Conservation (phyloP, 495 filamentous ascomycete species). For the Penicillium riverlandense region DNA sequence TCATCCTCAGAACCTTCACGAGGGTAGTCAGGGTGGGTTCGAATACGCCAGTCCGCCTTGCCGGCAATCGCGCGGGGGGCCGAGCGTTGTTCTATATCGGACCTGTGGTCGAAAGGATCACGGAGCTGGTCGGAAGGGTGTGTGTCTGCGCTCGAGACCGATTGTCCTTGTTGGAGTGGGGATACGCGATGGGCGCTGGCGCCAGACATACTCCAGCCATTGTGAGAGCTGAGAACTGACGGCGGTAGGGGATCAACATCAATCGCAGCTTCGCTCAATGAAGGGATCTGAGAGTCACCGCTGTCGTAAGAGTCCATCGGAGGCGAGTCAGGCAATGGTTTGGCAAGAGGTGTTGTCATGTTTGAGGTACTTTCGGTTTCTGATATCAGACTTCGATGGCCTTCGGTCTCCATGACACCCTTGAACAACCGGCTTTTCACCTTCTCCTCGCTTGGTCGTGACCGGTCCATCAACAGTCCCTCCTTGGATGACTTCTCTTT, state of each 20-base stretch:
- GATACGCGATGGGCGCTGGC: constrained; percentile 12
- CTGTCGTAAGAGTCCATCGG: constrained; percentile 25
- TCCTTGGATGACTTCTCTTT: constrained; percentile 30
- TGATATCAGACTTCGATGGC: constrained; percentile 19
- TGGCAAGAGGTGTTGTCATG: constrained; percentile 69
- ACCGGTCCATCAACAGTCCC: constrained; percentile 17
- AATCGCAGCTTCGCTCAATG: constrained; percentile 22
- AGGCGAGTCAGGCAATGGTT: constrained; percentile 52
- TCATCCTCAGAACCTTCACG: constrained; percentile 32
- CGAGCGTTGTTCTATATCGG: constrained; percentile 32
- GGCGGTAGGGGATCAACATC: constrained; percentile 38
- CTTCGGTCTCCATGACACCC: constrained; percentile 34
- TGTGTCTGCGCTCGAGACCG: constrained; percentile 20
- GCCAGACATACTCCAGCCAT: constrained; percentile 31
- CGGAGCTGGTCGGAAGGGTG: constrained; percentile 12
- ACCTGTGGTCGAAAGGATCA: constrained; percentile 13
- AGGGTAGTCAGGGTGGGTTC: constrained; percentile 16
- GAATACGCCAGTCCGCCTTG: constrained; percentile 33
- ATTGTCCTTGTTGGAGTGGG: constrained; percentile 18
- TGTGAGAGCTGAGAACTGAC: constrained; percentile 36
- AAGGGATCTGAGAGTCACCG: constrained; percentile 22
- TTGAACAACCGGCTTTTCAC: constrained; percentile 39
- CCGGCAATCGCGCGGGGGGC: constrained; percentile 40
- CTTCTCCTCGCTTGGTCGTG: constrained; percentile 29
- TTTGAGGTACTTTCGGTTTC: constrained; percentile 69